These are phyloP conservation scores for Phaffia tasmanica DNA, from an alignment of 768 basidiomycete species.

Conservation along the genomic window DNA sequence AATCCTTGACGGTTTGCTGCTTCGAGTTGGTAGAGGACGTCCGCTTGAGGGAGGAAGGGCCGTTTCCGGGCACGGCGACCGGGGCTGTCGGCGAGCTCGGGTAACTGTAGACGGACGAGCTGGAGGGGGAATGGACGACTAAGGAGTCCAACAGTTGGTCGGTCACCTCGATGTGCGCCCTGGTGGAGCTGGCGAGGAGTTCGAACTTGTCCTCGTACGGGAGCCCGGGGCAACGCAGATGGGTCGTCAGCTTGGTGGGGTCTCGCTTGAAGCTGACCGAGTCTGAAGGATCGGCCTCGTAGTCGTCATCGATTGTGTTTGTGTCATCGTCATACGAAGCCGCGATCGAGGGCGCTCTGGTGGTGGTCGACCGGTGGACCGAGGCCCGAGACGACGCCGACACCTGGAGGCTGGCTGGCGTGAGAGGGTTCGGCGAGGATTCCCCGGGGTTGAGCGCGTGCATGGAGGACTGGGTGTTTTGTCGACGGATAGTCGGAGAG, in stretches of 20 bases:
- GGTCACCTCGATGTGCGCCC: slow-evolving; percentile 66
- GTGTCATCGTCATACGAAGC: slow-evolving; percentile 9
- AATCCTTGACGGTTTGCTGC: slow-evolving; percentile 50
- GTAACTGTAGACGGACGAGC: slow-evolving; percentile 5
- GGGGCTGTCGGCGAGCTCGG: neutral
- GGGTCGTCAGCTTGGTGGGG: slow-evolving; percentile 6
- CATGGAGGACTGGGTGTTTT: neutral
- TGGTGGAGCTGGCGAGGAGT: slow-evolving; percentile 42
- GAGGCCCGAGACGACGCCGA: too few relatives aligned
- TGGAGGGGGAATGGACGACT: slow-evolving; percentile 27
- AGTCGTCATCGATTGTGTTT: slow-evolving; percentile 22
- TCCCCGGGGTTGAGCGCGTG: neutral
- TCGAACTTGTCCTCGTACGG: slow-evolving; percentile 54
- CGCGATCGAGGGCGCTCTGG: slow-evolving; percentile 4
- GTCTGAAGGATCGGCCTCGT: neutral
- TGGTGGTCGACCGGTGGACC: neutral
- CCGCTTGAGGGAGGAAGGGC: slow-evolving; percentile 26
- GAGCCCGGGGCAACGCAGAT: slow-evolving; percentile 34
- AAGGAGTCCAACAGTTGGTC: slow-evolving; percentile 52
- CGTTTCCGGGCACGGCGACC: slow-evolving; percentile 30
- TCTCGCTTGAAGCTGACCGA: neutral
- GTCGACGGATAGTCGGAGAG: neutral
- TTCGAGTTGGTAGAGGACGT: slow-evolving; percentile 33
- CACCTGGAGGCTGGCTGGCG: neutral
- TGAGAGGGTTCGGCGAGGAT: neutral